Percentiles rank a stretch among this genome's conserved stretches.
These are phyloP conservation scores for Drechslerella stenobrocha DNA, from an alignment of 2,329 filamentous ascomycete genomes.

Conservation along the genomic window DNA sequence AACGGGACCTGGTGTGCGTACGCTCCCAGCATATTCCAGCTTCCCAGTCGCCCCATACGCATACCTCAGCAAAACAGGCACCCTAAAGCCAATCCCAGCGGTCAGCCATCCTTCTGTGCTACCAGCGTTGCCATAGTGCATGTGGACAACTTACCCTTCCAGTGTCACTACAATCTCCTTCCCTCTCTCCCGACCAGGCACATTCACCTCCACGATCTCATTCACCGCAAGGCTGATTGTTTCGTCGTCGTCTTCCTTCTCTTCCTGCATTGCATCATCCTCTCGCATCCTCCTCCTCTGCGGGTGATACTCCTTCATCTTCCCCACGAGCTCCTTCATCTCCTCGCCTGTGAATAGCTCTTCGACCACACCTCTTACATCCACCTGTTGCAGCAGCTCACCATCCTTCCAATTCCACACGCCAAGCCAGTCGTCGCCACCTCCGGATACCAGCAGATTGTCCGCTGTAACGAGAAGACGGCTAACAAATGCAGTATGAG, in stretches of 20 bases:
- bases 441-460: slow-evolving; percentile 77
- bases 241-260: slow-evolving; percentile 50
- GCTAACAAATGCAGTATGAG: slow-evolving; percentile 82
- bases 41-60: neutral
- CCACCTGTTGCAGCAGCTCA: slow-evolving; percentile 61
- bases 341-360: slow-evolving; percentile 9
- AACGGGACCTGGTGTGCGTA: slow-evolving; percentile 19
- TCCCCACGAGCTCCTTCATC: slow-evolving; percentile 10
- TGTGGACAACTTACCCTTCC: slow-evolving; percentile 61
- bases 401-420: slow-evolving; percentile 78
- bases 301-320: slow-evolving; percentile 54
- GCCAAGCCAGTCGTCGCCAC: slow-evolving; percentile 76
- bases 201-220: slow-evolving; percentile 23
- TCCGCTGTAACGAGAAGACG: slow-evolving; percentile 68
- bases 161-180: slow-evolving; percentile 59
- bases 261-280: slow-evolving; percentile 5
- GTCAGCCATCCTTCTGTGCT: no score
- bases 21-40: slow-evolving; percentile 12
- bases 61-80: slow-evolving; percentile 29
- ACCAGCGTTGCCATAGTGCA: neutral
- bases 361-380: slow-evolving; percentile 59
- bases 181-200: slow-evolving; percentile 55
- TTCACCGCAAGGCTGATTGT: slow-evolving; percentile 35
- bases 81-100: slow-evolving; percentile 12
- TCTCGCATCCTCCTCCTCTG: slow-evolving; percentile 56